These are phyloP conservation scores for Leccinum fallax DNA, from an alignment of 1,284 basidiomycete genomes.

Conservation along the genomic window DNA sequence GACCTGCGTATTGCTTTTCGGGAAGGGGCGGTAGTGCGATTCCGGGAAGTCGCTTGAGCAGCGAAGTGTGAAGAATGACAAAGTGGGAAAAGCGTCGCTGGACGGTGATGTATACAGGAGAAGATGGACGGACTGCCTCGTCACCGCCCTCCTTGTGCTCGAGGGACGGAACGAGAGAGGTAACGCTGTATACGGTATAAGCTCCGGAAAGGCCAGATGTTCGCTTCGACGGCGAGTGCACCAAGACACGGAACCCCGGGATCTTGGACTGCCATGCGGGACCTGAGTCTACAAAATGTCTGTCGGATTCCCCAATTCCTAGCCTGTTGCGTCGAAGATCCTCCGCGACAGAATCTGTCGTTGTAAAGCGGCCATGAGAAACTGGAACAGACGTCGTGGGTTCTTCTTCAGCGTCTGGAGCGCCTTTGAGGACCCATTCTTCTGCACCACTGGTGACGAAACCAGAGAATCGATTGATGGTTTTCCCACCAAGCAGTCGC, in stretches of 20 bases:
- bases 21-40: slow-evolving; percentile 81
- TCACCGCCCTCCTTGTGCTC: slow-evolving; percentile 30
- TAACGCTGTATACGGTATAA: slow-evolving; percentile 77
- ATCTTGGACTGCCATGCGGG: slow-evolving; percentile 74
- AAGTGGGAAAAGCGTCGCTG: slow-evolving; percentile 85
- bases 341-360: slow-evolving; percentile 41
- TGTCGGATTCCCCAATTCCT: slow-evolving; percentile 58
- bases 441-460: slow-evolving; percentile 87
- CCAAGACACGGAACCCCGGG: slow-evolving; percentile 70
- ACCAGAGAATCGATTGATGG: slow-evolving; percentile 78
- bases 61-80: slow-evolving; percentile 70
- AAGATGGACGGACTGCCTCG: slow-evolving; percentile 28
- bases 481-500: slow-evolving; percentile 73
- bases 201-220: slow-evolving; percentile 66
- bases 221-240: slow-evolving; percentile 79
- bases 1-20: slow-evolving; percentile 79
- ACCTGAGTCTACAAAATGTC: slow-evolving; percentile 73
- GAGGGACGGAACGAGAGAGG: slow-evolving; percentile 60
- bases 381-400: slow-evolving; percentile 20
- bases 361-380: slow-evolving; percentile 30
- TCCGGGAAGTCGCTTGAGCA: slow-evolving; percentile 68
- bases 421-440: slow-evolving; percentile 72
- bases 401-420: slow-evolving; percentile 24
- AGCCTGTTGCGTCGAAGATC: slow-evolving; percentile 39
- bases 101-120: slow-evolving; percentile 66